These are phyloP conservation scores for Blastobotrys serpentis DNA, from an alignment of 1,139 yeast genomes.

Conservation along the genomic window DNA sequence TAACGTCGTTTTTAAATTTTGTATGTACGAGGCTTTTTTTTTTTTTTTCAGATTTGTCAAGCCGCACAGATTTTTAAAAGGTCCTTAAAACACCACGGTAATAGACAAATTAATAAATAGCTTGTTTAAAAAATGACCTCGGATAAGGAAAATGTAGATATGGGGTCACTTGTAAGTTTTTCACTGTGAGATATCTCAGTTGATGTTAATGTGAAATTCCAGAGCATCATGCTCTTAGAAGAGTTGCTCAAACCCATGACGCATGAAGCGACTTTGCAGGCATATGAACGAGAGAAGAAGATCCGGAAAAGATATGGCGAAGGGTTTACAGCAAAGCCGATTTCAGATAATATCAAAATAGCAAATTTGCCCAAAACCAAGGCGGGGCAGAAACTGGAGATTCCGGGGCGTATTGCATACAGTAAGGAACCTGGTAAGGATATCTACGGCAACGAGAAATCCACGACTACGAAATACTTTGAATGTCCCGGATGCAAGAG, in stretches of 20 bases:
- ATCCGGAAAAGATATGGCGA: constrained; percentile 34
- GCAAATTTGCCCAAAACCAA: constrained; percentile 21
- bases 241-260: constrained; percentile 44
- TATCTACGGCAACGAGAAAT: constrained; percentile 50
- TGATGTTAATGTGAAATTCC: background rate
- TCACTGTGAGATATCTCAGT: background rate
- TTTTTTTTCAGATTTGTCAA: constrained; percentile 30
- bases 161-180: constrained; percentile 11
- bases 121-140: background rate
- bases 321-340: constrained; percentile 26
- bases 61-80: background rate
- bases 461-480: constrained; percentile 55
- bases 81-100: too few species aligned
- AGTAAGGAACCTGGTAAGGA: constrained; percentile 44
- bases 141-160: constrained; percentile 1
- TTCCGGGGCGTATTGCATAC: constrained; percentile 34
- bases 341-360: constrained; percentile 12
- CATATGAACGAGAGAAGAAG: constrained; percentile 43
- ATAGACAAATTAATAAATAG: too few species aligned
- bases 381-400: constrained; percentile 25
- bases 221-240: constrained; percentile 39
- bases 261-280: constrained; percentile 44
- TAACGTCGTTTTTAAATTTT: too few species aligned
- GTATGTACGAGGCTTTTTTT: too few species aligned
- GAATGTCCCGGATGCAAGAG: constrained; percentile 79